Conservation (phyloP, 1,139 yeast genomes). For the Blastobotrys persicus region DNA sequence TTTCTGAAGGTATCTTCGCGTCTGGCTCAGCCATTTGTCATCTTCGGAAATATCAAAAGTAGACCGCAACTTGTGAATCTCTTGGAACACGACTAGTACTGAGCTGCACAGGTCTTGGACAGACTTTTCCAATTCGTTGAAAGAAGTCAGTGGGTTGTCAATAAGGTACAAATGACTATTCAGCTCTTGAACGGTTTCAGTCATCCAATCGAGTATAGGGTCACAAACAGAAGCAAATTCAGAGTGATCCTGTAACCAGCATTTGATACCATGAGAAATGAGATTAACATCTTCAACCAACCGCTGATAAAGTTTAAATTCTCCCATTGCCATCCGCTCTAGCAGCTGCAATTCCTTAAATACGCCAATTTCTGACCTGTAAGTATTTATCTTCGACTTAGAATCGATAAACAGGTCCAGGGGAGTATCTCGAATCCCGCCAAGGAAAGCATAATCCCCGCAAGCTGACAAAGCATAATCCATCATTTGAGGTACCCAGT, state of each 20-base stretch:
- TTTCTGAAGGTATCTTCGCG: slow-evolving; percentile 39
- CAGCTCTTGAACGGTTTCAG: not conserved
- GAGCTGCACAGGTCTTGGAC: slow-evolving; percentile 50
- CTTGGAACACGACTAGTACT: slow-evolving; percentile 67
- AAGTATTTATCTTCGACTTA: slow-evolving; percentile 11
- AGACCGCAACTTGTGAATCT: slow-evolving; percentile 41
- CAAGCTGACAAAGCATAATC: slow-evolving; percentile 10
- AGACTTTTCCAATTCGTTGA: slow-evolving; percentile 40
- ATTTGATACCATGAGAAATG: slow-evolving; percentile 1
- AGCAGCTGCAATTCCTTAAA: slow-evolving; percentile 12
- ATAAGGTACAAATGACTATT: not conserved
- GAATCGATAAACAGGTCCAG: slow-evolving; percentile 8
- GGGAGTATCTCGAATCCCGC: not conserved
- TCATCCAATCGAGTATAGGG: slow-evolving; percentile 11
- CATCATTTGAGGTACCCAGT: slow-evolving; percentile 14
- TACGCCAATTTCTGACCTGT: slow-evolving; percentile 10
- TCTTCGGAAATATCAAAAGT: slow-evolving; percentile 47
- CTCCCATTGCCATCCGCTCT: slow-evolving; percentile 29
- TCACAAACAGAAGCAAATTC: slow-evolving; percentile 7
- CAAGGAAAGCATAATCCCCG: not conserved
- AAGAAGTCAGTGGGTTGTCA: slow-evolving; percentile 6
- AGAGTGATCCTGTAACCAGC: not conserved
- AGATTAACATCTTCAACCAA: slow-evolving; percentile 1
- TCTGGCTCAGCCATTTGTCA: slow-evolving; percentile 59
- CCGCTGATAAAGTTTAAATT: not conserved